Evolutionary conservation across 805 yeast genomes (phyloP).

Genomic region (Metschnikowia lochheadii): DNA sequence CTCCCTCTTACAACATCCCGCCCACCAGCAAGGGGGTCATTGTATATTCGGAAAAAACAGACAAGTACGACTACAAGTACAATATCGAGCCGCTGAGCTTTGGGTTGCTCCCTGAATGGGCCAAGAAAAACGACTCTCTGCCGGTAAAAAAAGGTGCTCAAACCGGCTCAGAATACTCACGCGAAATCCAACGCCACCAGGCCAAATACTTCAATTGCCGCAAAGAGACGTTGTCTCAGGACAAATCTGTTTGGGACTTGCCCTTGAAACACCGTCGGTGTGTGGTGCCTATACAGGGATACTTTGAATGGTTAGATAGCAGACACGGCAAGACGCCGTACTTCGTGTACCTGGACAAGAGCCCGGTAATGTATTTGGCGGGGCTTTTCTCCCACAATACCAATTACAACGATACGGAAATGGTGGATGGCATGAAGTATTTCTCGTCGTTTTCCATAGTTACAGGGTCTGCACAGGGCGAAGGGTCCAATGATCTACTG

Average conservation of each 20-base stretch:
- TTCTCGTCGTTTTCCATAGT: constrained; percentile 60
- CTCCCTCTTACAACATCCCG: constrained; percentile 52
- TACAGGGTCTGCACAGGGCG: constrained; percentile 57
- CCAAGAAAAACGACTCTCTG: constrained; percentile 38
- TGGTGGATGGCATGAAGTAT: constrained; percentile 17
- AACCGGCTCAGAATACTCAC: constrained; percentile 21
- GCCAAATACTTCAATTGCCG: constrained; percentile 71
- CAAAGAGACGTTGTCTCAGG: constrained; percentile 50
- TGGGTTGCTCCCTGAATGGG: constrained; percentile 76
- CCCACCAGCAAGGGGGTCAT: constrained; percentile 56
- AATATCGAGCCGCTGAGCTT: constrained; percentile 60
- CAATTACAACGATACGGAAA: constrained; percentile 22
- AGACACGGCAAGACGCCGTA: constrained; percentile 54
- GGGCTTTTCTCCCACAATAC: constrained; percentile 39
- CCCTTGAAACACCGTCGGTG: constrained; percentile 53
- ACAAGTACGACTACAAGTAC: constrained; percentile 15
- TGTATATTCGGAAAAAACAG: constrained; percentile 17
- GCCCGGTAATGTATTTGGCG: constrained; percentile 59
- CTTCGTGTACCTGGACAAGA: constrained; percentile 53
- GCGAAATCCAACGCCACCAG: constrained; percentile 32
- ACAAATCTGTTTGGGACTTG: constrained; percentile 54
- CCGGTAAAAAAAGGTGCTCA: constrained; percentile 18
- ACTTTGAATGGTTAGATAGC: constrained; percentile 71
- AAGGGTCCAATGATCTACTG: constrained; percentile 45
- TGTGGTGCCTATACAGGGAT: constrained; percentile 75